Conservation (phyloP, 805 yeast genomes). For the Jamesozyma lodderae region DNA sequence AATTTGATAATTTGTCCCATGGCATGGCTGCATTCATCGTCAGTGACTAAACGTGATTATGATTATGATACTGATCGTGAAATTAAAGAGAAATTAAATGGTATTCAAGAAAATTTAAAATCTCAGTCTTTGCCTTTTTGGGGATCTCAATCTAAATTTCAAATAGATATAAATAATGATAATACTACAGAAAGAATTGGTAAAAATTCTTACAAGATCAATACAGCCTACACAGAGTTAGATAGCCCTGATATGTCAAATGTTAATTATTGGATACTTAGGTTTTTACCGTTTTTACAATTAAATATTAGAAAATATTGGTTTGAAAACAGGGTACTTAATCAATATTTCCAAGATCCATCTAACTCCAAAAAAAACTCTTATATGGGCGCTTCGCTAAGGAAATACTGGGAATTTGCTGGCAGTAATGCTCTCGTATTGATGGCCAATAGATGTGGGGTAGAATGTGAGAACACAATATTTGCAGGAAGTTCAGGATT, state of each 20-base stretch:
- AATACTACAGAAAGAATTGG: conserved; percentile 7
- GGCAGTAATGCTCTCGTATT: conserved; percentile 35
- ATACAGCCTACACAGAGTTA: conserved; percentile 20
- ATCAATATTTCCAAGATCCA: conserved; percentile 6
- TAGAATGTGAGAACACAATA: conserved; percentile 49
- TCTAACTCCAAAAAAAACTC: conserved; percentile 6
- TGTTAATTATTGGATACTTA: conserved; percentile 62
- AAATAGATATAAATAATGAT: conserved; percentile 14
- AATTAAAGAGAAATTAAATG: conserved; percentile 2
- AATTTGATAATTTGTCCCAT: conserved; percentile 66
- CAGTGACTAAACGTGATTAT: conserved; percentile 27
- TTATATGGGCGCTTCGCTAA: conserved; percentile 17
- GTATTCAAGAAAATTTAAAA: conserved; percentile 9
- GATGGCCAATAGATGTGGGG: conserved; percentile 65
- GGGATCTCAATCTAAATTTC: conserved; percentile 24
- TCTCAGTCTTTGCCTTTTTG: conserved; percentile 12
- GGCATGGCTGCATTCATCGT: conserved; percentile 66
- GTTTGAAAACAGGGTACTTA: conserved; percentile 7
- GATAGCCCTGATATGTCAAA: conserved; percentile 39
- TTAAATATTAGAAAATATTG: conserved; percentile 24
- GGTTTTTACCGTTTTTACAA: conserved; percentile 56
- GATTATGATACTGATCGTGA: conserved; percentile 11
- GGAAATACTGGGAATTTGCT: conserved; percentile 22
- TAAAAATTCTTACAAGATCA: conserved; percentile 5
- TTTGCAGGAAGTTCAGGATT: conserved; percentile 62